Conservation (phyloP, 805 yeast species). For the Candida maltosa region DNA sequence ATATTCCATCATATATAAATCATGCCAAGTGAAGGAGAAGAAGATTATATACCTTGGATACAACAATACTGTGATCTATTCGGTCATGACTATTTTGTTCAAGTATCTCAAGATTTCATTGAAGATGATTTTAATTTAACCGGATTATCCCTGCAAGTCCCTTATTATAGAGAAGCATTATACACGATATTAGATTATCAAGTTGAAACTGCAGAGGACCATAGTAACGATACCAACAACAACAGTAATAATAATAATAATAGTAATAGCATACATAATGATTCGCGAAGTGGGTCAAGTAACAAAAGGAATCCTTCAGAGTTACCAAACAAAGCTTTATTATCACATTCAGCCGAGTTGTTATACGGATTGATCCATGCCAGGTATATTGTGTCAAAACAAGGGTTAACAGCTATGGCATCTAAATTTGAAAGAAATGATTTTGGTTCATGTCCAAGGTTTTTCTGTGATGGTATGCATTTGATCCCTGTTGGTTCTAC, state of each 20-base stretch:
- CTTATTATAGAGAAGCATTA: constrained; percentile 86
- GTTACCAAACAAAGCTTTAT: constrained; percentile 66
- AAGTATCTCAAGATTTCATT: constrained; percentile 86
- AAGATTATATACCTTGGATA: constrained; percentile 75
- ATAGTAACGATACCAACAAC: constrained; percentile 1
- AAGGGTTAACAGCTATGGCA: constrained; percentile 89
- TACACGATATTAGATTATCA: constrained; percentile 89
- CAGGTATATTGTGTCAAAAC: constrained; percentile 81
- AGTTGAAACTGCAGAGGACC: constrained; percentile 42
- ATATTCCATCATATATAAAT: no score
- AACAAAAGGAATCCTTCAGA: constrained; percentile 21
- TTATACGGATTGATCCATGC: constrained; percentile 94
- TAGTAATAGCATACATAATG: constrained; percentile 1
- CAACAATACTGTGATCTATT: constrained; percentile 72
- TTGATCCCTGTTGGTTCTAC: constrained; percentile 88
- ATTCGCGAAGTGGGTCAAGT: constrained; percentile 1
- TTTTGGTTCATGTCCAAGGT: constrained; percentile 91
- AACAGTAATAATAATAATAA: background rate
- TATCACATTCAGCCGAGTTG: constrained; percentile 88
- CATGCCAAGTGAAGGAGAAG: constrained; percentile 45
- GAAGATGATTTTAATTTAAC: constrained; percentile 97
- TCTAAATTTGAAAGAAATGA: constrained; percentile 85
- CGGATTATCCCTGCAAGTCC: constrained; percentile 80
- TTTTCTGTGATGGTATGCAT: constrained; percentile 84
- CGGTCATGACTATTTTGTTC: constrained; percentile 89